Conservation (phyloP, 768 basidiomycete species). For the Mycena galopus region DNA sequence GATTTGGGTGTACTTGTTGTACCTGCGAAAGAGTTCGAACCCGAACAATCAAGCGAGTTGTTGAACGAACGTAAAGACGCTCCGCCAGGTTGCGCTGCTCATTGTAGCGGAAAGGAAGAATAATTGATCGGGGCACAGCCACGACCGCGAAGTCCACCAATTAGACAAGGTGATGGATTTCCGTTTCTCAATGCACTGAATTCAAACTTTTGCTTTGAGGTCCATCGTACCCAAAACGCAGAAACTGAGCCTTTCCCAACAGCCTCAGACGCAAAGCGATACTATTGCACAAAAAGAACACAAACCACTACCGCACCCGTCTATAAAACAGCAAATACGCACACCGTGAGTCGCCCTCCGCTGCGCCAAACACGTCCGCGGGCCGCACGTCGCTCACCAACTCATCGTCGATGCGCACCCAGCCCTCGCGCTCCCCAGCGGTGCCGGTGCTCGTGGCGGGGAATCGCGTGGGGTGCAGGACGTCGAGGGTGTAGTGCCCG, state of each 20-base stretch:
- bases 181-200: too few species aligned
- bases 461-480: constrained; percentile 77
- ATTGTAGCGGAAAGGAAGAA: constrained; percentile 57
- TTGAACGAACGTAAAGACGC: constrained; percentile 81
- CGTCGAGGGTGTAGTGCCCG: constrained; percentile 97
- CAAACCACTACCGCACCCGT: constrained; percentile 50
- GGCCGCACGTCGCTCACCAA: constrained; percentile 79
- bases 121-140: too few species aligned
- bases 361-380: constrained; percentile 77
- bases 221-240: too few species aligned
- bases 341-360: constrained; percentile 64
- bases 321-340: too few species aligned
- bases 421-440: constrained; percentile 69
- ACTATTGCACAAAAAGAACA: background rate
- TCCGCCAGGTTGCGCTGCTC: constrained; percentile 83
- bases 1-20: constrained; percentile 98
- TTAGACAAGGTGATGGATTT: too few species aligned
- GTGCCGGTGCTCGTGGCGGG: too few species aligned
- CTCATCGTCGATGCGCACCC: constrained; percentile 97
- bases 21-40: constrained; percentile 63
- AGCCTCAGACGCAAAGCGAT: background rate
- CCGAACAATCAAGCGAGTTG: background rate
- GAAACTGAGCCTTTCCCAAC: too few species aligned
- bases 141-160: too few species aligned
- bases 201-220: too few species aligned